Evolutionary conservation across 2,329 filamentous ascomycete species (phyloP).

Genomic region (Ceratocystis cacaofunesta): DNA sequence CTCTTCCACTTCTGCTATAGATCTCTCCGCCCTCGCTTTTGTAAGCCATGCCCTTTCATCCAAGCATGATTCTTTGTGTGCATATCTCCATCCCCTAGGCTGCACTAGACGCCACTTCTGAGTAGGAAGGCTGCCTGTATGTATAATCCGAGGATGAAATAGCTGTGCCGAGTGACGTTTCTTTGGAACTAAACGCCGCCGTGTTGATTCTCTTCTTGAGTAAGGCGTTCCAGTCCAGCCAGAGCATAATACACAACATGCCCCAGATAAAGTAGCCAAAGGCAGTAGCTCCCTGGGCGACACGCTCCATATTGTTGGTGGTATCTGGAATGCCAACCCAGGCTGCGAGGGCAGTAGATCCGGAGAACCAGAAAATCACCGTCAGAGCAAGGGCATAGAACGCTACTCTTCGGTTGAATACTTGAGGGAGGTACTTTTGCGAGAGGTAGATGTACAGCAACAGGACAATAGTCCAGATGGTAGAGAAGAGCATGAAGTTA

Average conservation of each 20-base stretch:
- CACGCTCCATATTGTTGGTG: constrained; percentile 35
- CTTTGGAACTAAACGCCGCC: constrained; percentile 3
- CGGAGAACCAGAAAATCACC: constrained; percentile 80
- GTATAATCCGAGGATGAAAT: constrained; percentile 10
- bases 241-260: constrained; percentile 10
- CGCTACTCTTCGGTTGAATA: constrained; percentile 50
- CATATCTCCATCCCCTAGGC: background rate
- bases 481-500: constrained; percentile 68
- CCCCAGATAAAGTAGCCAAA: constrained; percentile 51
- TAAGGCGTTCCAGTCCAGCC: constrained; percentile 11
- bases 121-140: constrained; percentile 1
- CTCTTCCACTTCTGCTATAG: background rate
- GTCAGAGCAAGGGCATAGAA: constrained; percentile 56
- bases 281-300: constrained; percentile 47
- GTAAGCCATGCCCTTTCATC: background rate
- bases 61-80: background rate
- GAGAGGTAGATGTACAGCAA: constrained; percentile 55
- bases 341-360: constrained; percentile 62
- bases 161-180: constrained; percentile 3
- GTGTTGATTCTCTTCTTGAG: background rate
- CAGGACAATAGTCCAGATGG: constrained; percentile 55
- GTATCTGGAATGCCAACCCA: constrained; percentile 40
- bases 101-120: constrained; percentile 1
- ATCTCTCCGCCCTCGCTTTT: background rate
- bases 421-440: constrained; percentile 44